Evolutionary conservation across 164 flowering plant genomes (phyloP).

Genomic region (Litsea cubeba): DNA sequence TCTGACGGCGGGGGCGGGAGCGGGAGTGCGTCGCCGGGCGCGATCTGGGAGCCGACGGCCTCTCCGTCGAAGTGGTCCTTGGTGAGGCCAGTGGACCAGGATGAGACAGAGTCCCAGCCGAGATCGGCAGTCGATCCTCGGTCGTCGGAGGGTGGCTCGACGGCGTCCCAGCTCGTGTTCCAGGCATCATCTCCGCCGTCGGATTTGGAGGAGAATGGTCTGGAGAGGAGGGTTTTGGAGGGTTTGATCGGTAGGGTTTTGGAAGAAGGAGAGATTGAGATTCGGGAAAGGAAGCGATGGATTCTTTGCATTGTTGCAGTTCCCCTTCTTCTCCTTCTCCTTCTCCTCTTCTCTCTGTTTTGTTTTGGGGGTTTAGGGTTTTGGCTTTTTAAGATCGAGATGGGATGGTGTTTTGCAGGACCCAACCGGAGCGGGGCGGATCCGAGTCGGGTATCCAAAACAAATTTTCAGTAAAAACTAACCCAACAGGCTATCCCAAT

Average conservation of each 20-base stretch:
- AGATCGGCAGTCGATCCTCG: constrained; percentile 21
- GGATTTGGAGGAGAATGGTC: constrained; percentile 24
- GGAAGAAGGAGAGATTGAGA: neutral
- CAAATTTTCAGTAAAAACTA: too few relatives aligned
- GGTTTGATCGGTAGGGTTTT: constrained; percentile 11
- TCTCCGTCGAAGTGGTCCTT: constrained; percentile 78
- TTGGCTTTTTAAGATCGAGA: too few relatives aligned
- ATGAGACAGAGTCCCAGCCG: constrained; percentile 53
- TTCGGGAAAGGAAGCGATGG: constrained; percentile 11
- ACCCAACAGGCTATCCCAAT: too few relatives aligned
- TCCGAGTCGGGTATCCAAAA: too few relatives aligned
- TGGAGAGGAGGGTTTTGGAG: neutral
- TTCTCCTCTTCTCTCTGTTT: too few relatives aligned
- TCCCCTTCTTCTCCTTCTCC: too few relatives aligned
- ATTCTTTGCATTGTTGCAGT: constrained; percentile 16
- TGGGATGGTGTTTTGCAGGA: too few relatives aligned
- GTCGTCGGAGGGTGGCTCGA: constrained; percentile 7
- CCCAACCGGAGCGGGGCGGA: too few relatives aligned
- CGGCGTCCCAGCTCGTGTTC: constrained; percentile 16
- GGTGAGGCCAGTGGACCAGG: constrained; percentile 82
- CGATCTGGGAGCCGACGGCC: constrained; percentile 41
- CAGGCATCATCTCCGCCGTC: constrained; percentile 21
- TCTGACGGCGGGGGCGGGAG: neutral
- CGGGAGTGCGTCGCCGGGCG: neutral
- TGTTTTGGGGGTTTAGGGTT: too few relatives aligned